Base-by-base conservation (phyloP, 129 eudicot species). In the Helianthus tuberosus region DNA sequence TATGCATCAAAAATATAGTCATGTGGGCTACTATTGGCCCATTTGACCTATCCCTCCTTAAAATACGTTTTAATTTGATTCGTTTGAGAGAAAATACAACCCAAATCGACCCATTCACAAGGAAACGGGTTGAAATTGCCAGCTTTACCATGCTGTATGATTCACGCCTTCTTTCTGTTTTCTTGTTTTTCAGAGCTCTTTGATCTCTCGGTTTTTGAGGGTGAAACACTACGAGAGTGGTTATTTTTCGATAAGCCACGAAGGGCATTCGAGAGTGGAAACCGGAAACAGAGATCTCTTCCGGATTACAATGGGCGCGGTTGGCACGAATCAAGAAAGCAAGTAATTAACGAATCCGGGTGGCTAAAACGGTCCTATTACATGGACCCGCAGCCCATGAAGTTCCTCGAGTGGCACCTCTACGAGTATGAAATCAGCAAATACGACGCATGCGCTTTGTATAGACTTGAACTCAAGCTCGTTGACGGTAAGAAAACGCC, bases 261-360 rank as follows among this genome's bases (percentile, higher is more conserved):
- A 64, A 86, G 97, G 81, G 99, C 99, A 32, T 94, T 91, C 61
- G 96, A 94, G 80, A 91, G 96, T 66, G 99, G 99, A 41, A 90
- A 82, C 61, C 84, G 99, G 59, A 94, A 94, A 88, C 99, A 94
- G 70, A 80, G 99, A 66, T 91, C 99, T 15, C 84, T 94, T 52
- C 97, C 99, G 5, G 99, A 94, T 85, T 88, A 94, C 72, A 79
- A 80, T 8, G 99, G 99, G 5, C 87, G 99, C n/a, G 99, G 99
- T 38, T 94, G 99, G 99, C 99, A 94, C 51, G 97, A 94, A 75
- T 90, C 99, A 47, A 88, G 99, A 78, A 94, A 94, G 58, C 99
- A 90, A 79, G 83, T 85, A 69, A 70, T 90, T 71, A 86, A 86
- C 60, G 97, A 94, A 74, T 88, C 82, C 25, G 89, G 94, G 60